These are phyloP conservation scores for Castanea sativa DNA, from an alignment of 306 rosid genomes.

Conservation along the genomic window DNA sequence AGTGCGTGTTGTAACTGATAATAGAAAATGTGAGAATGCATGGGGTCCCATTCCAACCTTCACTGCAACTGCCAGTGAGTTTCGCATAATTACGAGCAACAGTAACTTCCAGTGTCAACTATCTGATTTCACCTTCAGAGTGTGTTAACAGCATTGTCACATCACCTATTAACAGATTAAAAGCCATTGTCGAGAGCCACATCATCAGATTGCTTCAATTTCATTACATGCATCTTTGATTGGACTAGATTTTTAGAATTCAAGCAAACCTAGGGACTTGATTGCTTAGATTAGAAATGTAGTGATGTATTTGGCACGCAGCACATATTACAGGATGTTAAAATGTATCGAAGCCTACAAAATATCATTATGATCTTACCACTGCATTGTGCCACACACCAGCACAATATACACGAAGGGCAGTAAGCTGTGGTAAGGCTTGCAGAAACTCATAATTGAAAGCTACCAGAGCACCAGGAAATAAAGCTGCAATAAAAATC, in stretches of 20 bases:
- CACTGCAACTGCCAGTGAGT: background rate
- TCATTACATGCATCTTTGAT: background rate
- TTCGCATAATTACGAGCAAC: background rate
- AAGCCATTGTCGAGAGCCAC: background rate
- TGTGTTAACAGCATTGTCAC: background rate
- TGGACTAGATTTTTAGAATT: background rate
- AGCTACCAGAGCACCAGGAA: conserved; percentile 94
- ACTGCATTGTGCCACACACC: conserved; percentile 97
- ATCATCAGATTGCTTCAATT: background rate
- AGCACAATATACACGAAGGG: conserved; percentile 81
- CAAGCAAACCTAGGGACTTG: background rate
- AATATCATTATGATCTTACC: conserved; percentile 38
- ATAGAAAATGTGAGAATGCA: background rate
- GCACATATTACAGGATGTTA: background rate
- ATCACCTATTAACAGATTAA: background rate
- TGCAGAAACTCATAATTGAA: conserved; percentile 58
- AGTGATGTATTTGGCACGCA: background rate
- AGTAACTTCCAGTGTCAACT: background rate
- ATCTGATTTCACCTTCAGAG: background rate
- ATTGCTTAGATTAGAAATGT: background rate
- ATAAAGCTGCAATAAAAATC: conserved; percentile 63
- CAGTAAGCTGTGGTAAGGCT: conserved; percentile 41
- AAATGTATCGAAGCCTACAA: background rate
- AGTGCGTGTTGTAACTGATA: background rate
- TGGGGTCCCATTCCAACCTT: background rate